A percentile compares a stretch with the other conserved stretches of the same genome.
phyloP scores from a whole-genome alignment of 225 moss, liverwort and hornwort species.

The Pseudoscleropodium purum region DNA sequence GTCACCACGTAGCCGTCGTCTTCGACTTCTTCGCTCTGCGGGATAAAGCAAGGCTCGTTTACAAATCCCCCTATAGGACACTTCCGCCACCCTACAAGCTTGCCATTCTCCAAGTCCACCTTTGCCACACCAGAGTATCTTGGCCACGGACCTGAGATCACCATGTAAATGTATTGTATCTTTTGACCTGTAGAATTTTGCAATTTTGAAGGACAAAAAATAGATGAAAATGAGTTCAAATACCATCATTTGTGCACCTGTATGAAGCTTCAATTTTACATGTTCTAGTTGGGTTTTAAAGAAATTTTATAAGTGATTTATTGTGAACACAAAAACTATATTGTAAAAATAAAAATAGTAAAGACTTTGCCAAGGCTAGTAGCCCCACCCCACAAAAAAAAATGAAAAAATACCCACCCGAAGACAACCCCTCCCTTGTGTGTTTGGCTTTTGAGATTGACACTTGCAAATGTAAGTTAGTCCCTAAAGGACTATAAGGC shows the following conservation, averaged over 20 bases:
- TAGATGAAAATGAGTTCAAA: not conserved
- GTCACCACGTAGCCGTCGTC: conserved; percentile 43
- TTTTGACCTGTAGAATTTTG: not conserved
- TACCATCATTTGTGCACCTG: not conserved
- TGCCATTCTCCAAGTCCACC: conserved; percentile 8
- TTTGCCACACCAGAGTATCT: conserved; percentile 20
- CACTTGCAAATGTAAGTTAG: not conserved
- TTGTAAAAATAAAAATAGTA: not conserved
- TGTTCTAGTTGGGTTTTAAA: not conserved
- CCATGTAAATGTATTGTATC: conserved; percentile 19
- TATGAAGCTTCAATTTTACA: not conserved
- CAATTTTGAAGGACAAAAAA: not conserved
- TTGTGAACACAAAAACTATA: not conserved
- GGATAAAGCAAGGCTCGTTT: conserved; percentile 33
- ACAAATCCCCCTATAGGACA: conserved; percentile 5
- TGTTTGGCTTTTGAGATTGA: too few species aligned
- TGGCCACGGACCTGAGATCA: conserved; percentile 21
- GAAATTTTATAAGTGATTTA: not conserved
- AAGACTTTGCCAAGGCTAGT: not conserved
- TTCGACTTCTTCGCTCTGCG: not conserved
- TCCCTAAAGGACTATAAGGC: too few species aligned
- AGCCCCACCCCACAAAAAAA: not conserved
- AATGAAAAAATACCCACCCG: not conserved
- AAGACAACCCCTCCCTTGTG: too few species aligned
- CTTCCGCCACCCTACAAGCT: conserved; percentile 7